phyloP scores from a whole-genome alignment of 345 rosid species.

The Rhodamnia rubescens region DNA sequence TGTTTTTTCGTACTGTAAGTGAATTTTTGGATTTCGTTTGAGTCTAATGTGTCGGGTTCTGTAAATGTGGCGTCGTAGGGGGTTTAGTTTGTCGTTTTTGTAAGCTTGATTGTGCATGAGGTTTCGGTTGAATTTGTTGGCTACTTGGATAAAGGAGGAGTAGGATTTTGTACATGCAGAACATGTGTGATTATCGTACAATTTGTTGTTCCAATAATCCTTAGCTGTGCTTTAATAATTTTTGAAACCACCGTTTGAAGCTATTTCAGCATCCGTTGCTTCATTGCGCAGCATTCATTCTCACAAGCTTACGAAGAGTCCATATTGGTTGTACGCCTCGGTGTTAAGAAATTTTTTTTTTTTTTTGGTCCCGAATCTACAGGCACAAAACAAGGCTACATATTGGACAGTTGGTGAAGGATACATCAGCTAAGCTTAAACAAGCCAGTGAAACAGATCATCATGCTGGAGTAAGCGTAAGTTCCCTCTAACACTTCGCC shows the following conservation, averaged over 20 bases:
- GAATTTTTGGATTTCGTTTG: background rate
- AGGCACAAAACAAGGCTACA: constrained; percentile 82
- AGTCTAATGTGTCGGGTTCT: background rate
- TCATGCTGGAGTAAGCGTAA: constrained; percentile 49
- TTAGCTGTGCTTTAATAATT: background rate
- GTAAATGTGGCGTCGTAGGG: background rate
- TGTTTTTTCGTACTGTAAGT: background rate
- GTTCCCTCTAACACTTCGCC: background rate
- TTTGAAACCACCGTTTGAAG: background rate
- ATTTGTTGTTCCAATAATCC: background rate
- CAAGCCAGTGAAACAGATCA: constrained; percentile 90
- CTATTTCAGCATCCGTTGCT: background rate
- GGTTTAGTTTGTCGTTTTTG: background rate
- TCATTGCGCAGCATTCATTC: background rate
- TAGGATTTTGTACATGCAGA: background rate
- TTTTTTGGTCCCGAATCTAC: background rate
- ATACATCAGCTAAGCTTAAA: constrained; percentile 85
- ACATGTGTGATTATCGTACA: background rate
- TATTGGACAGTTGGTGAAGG: constrained; percentile 85
- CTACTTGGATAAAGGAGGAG: background rate
- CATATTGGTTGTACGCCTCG: background rate
- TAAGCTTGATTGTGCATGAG: background rate
- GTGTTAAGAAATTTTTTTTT: background rate
- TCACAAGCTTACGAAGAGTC: background rate
- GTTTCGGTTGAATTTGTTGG: background rate